Percentiles rank a stretch among this genome's conserved stretches.
phyloP scores from a whole-genome alignment of 2,329 filamentous ascomycete species.

The Exophiala sp. region DNA sequence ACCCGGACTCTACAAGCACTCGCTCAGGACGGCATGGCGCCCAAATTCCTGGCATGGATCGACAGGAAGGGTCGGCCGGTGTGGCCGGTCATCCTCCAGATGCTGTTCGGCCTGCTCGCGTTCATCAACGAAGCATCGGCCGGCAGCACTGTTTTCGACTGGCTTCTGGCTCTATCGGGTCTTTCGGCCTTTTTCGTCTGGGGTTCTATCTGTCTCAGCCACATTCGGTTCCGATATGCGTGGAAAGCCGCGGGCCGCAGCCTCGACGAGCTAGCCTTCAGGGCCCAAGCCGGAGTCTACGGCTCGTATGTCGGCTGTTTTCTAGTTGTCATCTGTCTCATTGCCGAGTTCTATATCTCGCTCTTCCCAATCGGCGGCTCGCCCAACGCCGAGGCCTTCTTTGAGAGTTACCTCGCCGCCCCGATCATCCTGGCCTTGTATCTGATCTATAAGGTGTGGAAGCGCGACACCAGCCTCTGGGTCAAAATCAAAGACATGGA shows the following conservation, averaged over 20 bases:
- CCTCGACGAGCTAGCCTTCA: conserved; percentile 74
- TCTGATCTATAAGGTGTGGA: conserved; percentile 36
- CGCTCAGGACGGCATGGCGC: conserved; percentile 78
- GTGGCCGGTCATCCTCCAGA: conserved; percentile 63
- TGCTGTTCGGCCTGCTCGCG: conserved; percentile 67
- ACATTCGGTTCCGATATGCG: conserved; percentile 84
- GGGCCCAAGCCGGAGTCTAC: conserved; percentile 67
- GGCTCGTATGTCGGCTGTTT: conserved; percentile 75
- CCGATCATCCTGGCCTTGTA: conserved; percentile 53
- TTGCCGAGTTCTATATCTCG: conserved; percentile 84
- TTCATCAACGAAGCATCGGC: conserved; percentile 56
- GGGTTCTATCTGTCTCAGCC: conserved; percentile 40
- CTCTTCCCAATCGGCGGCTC: conserved; percentile 61
- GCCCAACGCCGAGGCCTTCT: conserved; percentile 59
- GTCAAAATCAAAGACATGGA: conserved; percentile 20
- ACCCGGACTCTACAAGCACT: conserved; percentile 84
- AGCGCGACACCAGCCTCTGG: conserved; percentile 7
- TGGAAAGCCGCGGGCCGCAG: conserved; percentile 65
- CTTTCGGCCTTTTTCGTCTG: conserved; percentile 70
- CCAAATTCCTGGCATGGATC: conserved; percentile 69
- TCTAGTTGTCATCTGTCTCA: conserved; percentile 49
- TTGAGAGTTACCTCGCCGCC: conserved; percentile 54
- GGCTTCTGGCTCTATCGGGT: conserved; percentile 73
- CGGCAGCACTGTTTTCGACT: conserved; percentile 60
- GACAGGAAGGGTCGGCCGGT: conserved; percentile 77